Conservation (phyloP, 306 rosid genomes). For the Citrullus amarus region DNA sequence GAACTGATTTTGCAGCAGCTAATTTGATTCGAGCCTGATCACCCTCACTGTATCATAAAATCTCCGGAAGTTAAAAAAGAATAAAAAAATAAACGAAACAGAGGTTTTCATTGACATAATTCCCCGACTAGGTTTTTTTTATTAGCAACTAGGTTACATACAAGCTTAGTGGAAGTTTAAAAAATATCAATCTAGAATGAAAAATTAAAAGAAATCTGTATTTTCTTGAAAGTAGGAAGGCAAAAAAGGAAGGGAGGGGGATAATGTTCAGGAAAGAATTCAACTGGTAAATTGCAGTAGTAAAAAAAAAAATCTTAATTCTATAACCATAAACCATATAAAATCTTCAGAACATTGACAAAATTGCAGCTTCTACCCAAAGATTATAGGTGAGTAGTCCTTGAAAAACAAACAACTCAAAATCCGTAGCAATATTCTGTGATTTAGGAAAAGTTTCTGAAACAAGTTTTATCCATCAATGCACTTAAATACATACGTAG, state of each 20-base stretch:
- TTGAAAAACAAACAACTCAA: background rate
- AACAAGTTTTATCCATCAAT: constrained; percentile 1
- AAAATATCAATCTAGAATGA: background rate
- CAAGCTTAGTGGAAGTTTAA: background rate
- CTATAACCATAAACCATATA: background rate
- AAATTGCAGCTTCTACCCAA: background rate
- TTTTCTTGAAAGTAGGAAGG: background rate
- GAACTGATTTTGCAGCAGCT: constrained; percentile 81
- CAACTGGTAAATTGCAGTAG: background rate
- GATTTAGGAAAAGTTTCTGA: background rate
- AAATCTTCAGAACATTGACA: background rate
- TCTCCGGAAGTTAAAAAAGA: background rate
- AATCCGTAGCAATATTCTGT: background rate
- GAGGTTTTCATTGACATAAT: no score
- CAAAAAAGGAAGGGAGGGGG: background rate
- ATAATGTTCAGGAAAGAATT: background rate
- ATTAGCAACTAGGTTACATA: background rate
- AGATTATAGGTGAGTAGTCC: background rate
- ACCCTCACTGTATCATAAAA: constrained; percentile 34
- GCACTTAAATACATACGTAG: constrained; percentile 31
- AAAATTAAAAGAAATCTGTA: background rate
- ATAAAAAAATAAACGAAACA: no score
- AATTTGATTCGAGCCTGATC: constrained; percentile 48
- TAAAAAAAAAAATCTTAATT: background rate
- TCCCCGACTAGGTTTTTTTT: background rate